A percentile compares a stretch with the other conserved stretches of the same genome.
These are phyloP conservation scores for Agrocybe praecox DNA, from an alignment of 768 basidiomycete species.

Conservation along the genomic window DNA sequence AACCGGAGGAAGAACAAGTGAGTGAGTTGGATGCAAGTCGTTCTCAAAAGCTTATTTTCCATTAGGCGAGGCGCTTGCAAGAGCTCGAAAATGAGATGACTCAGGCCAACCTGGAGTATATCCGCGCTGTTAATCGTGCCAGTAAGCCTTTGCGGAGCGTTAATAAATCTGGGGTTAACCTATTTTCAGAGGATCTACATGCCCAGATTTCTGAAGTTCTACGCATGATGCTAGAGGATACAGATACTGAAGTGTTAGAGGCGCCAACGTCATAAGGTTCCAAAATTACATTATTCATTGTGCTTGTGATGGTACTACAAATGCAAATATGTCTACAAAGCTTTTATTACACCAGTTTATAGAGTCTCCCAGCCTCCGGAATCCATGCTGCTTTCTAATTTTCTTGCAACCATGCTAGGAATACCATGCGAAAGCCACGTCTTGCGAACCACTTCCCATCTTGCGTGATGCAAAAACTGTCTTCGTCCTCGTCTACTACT, in stretches of 20 bases:
- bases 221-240: conserved; percentile 56
- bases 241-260: conserved; percentile 30
- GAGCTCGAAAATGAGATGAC: conserved; percentile 72
- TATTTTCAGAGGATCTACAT: conserved; percentile 55
- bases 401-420: conserved; percentile 87
- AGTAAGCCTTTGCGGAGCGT: conserved; percentile 50
- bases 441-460: conserved; percentile 92
- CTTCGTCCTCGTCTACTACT: conserved; percentile 76
- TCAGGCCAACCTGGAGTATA: conserved; percentile 75
- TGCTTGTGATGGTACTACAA: neutral
- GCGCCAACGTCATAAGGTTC: neutral
- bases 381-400: conserved; percentile 84
- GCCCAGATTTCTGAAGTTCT: conserved; percentile 61
- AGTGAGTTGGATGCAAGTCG: conserved; percentile 4
- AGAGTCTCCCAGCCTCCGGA: conserved; percentile 94
- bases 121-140: conserved; percentile 69
- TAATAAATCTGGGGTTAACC: neutral
- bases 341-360: conserved; percentile 27
- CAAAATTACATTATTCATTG: neutral
- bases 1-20: conserved; percentile 78
- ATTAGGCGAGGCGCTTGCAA: conserved; percentile 67
- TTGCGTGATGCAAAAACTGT: conserved; percentile 80
- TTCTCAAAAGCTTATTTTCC: neutral
- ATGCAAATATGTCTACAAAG: neutral
- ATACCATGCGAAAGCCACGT: conserved; percentile 90